Evolutionary conservation across 371 early-diverging fungal species (phyloP), one percentile per base, ranked within the genome.

Genomic region (Thermomucor indicae-seudaticae): DNA sequence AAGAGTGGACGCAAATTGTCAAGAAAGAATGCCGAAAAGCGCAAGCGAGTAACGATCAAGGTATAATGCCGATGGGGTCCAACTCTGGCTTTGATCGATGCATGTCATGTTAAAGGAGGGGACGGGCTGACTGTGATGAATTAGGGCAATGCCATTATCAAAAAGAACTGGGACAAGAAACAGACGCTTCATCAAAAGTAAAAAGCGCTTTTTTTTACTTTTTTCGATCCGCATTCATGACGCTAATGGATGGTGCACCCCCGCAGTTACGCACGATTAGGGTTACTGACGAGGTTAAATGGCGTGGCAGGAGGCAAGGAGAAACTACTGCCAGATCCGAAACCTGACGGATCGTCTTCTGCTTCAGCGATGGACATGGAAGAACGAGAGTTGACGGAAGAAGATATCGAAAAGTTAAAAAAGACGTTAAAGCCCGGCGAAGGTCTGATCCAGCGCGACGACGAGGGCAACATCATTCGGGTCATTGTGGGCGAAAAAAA

Each of bases 361-460:
- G 53, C 69, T 54, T 43, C 46, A 51, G 46, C 58, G 8, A 53
- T 47, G 3, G 67, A 67, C 16, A 55, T 56, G 12, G 65, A 62
- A n/a, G 63, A 35, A 38, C 69, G 65, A 38, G 75, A 84, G 6
- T 58, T 75, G 16, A 68, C 78, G 2, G 84, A 83, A 20, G 74
- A 59, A 24, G 79, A 78, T 19, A 58, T 78, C 10, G 75, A 67
- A 48, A 58, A 71, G 49, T 47, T 78, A 31, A 74, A 67, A 60
- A 70, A 58, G 53, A 56, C 61, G 17, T 70, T 77, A 27, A 69
- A 66, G 11, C 79, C 80, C 42, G 88, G 84, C 31, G 84, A 83
- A 59, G 91, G 88, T 73, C 64, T 89, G 25, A 88, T 91, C 51
- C 85, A 89, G 60, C 83, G 91, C 45, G 90, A 89, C 60, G 87